A percentile compares a stretch with the other conserved stretches of the same genome.
These are phyloP conservation scores for Diaporthe vaccinii DNA, from an alignment of 2,329 filamentous ascomycete genomes.

Conservation along the genomic window DNA sequence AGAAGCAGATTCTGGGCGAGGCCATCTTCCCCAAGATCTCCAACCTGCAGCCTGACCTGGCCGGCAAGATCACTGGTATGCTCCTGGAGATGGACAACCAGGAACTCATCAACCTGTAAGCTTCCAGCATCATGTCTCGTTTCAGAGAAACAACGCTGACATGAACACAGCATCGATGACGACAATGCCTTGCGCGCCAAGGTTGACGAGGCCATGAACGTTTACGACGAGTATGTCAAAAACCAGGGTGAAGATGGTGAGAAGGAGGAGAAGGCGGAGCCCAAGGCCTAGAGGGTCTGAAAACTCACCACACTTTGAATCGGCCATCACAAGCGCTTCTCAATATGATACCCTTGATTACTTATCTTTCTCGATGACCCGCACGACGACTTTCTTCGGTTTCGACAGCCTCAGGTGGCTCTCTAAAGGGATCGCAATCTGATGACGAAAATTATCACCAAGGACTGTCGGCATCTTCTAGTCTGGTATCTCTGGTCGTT, in stretches of 20 bases:
- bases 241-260: constrained; percentile 68
- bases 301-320: constrained; percentile 17
- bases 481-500: constrained; percentile 37
- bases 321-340: constrained; percentile 24
- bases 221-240: constrained; percentile 99
- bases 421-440: background rate
- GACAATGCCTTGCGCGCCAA: constrained; percentile 90
- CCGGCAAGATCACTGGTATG: constrained; percentile 99
- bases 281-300: constrained; percentile 60
- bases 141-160: constrained; percentile 38
- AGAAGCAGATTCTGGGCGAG: constrained; percentile 99
- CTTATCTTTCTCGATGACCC: constrained; percentile 25
- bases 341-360: constrained; percentile 36
- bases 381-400: constrained; percentile 14
- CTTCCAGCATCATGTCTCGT: constrained; percentile 48
- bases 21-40: constrained; percentile 99
- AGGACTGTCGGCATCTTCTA: constrained; percentile 34
- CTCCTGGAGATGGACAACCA: constrained; percentile 98
- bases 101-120: constrained; percentile 96
- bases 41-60: constrained; percentile 92
- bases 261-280: constrained; percentile 65
- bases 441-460: constrained; percentile 27
- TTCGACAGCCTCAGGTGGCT: constrained; percentile 17
- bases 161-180: constrained; percentile 81
- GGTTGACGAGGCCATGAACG: constrained; percentile 96